Evolutionary conservation across 73 alveolate genomes (phyloP).

Genomic region (Paramecium octaurelia): DNA sequence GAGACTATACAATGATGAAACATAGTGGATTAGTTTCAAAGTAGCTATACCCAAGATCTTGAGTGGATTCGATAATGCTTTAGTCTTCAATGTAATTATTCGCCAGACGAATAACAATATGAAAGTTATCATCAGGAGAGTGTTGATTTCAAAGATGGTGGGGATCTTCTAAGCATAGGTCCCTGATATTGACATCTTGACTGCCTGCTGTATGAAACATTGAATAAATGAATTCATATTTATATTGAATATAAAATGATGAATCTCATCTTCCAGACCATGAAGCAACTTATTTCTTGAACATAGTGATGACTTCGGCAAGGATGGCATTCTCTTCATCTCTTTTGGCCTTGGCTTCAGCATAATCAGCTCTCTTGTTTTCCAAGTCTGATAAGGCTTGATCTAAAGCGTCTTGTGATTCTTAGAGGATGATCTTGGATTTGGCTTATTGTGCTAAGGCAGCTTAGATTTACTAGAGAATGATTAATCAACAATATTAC

Average conservation of each 20-base stretch:
- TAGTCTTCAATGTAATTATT: not conserved
- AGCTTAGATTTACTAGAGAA: conserved; percentile 30
- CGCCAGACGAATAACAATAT: not conserved
- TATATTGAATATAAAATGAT: not conserved
- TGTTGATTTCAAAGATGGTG: not conserved
- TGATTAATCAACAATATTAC: not conserved
- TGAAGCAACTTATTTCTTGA: conserved; percentile 53
- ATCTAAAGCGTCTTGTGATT: conserved; percentile 35
- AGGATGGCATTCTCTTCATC: conserved; percentile 49
- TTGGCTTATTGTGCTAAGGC: conserved; percentile 40
- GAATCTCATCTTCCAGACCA: conserved; percentile 53
- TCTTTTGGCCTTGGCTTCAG: conserved; percentile 54
- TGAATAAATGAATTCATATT: conserved; percentile 15
- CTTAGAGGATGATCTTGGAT: conserved; percentile 21
- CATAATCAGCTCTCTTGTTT: conserved; percentile 33
- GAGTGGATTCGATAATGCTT: not conserved
- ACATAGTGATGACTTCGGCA: conserved; percentile 22
- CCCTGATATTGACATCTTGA: not conserved
- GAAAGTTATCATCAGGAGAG: not conserved
- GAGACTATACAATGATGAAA: not conserved
- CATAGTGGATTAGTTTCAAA: not conserved
- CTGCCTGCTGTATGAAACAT: not conserved
- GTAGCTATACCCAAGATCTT: not conserved
- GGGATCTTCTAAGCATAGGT: not conserved
- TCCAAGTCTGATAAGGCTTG: not conserved